Evolutionary conservation across 352 stramenopile genomes (phyloP), one percentile per base, ranked within the genome.

Genomic region (Phytopythium ostracodes): DNA sequence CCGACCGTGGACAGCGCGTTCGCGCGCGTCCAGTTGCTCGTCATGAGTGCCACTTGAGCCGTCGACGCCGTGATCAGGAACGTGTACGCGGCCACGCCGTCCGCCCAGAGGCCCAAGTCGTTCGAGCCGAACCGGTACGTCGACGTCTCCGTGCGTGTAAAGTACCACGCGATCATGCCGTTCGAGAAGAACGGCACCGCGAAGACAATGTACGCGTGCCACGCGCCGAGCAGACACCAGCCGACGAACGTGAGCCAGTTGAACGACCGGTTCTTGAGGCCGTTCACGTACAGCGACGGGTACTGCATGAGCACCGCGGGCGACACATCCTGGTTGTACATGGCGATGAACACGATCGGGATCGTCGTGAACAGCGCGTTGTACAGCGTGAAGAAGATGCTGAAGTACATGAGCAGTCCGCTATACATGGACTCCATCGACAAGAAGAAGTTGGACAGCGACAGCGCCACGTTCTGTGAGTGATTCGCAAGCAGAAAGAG

Each of bases 321-420:
- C n/a, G 81, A 93, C 29, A 95, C 86, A 33, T 96, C 87, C 64
- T 96, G 87, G 59, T 96, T 96, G 74, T 94, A 96, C 85, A 96
- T 96, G 36, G 87, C 87, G 59, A 96, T 92, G 42, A 96, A 63
- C 25, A 96, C 87, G 60, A 96, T 96, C 17, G 87, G 87, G 58
- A 96, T 93, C 8, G 87, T 96, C 59, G 87, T 94, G 63, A 96
- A 96, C 15, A 96, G 72, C 44, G 87, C 87, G 57, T 96, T 96
- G 74, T 96, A 96, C 3, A 96, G 72, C 61, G 87, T 96, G 60
- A 96, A 96, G 68, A 87, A 92, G 56, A 96, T 92, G 66, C 86
- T 79, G 66, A 91, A 93, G 61, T 96, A 96, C 84, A 93, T 93
- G 29, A 96, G 73, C 59, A 96, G 65, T 4, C 87, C 87, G 65